Percentiles rank a stretch among this genome's conserved stretches.
phyloP scores from a whole-genome alignment of 768 basidiomycete species.

The Leccinum olivaceopallidum region DNA sequence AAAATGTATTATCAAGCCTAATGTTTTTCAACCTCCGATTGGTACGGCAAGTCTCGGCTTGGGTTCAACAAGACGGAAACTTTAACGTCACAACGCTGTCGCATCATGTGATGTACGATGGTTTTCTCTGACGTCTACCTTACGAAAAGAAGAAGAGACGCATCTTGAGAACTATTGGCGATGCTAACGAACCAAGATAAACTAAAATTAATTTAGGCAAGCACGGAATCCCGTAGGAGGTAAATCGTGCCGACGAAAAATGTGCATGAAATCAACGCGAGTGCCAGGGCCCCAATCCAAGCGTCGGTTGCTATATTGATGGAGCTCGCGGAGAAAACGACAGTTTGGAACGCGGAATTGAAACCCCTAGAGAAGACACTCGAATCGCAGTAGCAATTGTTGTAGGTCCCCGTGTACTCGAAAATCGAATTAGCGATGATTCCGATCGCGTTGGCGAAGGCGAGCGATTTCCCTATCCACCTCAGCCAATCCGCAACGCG shows the following conservation, averaged over 20 bases:
- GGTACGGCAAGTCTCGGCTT: too few species aligned
- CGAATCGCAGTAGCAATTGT: conserved; percentile 33
- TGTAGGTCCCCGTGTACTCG: conserved; percentile 30
- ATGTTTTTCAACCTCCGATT: too few species aligned
- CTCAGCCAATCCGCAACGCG: conserved; percentile 21
- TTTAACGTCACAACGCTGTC: too few species aligned
- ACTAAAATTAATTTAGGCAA: not conserved
- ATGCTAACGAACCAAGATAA: too few species aligned
- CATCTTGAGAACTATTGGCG: too few species aligned
- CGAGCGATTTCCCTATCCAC: conserved; percentile 29
- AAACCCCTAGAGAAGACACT: conserved; percentile 22
- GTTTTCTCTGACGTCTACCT: too few species aligned
- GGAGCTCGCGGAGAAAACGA: conserved; percentile 17
- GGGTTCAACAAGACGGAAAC: too few species aligned
- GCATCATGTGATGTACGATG: too few species aligned
- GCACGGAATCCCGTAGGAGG: not conserved
- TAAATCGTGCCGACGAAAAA: not conserved
- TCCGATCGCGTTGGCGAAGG: conserved; percentile 28
- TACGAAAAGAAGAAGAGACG: too few species aligned
- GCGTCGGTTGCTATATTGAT: conserved; percentile 12
- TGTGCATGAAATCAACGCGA: not conserved
- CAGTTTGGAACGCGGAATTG: conserved; percentile 33
- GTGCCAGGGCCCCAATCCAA: not conserved
- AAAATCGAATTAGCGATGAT: conserved; percentile 30
- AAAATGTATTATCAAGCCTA: too few species aligned